Evolutionary conservation across 352 stramenopile species (phyloP).

Genomic region (Pythium folliculosum): DNA sequence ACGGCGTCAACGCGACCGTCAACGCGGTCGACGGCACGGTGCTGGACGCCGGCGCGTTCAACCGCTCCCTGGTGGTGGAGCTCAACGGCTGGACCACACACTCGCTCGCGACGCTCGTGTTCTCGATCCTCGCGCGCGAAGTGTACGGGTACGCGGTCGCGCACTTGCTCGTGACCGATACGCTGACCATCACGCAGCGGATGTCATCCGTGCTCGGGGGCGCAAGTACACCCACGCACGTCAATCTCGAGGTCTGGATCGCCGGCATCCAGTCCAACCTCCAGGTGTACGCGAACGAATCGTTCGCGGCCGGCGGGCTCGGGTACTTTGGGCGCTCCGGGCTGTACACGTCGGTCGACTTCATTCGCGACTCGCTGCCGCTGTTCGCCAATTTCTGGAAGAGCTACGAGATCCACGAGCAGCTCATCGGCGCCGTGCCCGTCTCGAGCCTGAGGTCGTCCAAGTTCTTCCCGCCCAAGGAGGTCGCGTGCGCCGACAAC

Average conservation of each 20-base stretch:
- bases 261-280: constrained; percentile 37
- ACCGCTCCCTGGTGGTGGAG: constrained; percentile 37
- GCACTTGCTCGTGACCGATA: constrained; percentile 24
- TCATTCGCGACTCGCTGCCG: constrained; percentile 25
- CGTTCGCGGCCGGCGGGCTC: constrained; percentile 35
- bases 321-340: constrained; percentile 49
- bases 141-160: constrained; percentile 40
- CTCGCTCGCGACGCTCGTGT: constrained; percentile 35
- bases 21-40: constrained; percentile 21
- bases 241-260: constrained; percentile 63
- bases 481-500: constrained; percentile 32
- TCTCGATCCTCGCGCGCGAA: constrained; percentile 53
- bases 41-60: constrained; percentile 16
- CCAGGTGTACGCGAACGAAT: constrained; percentile 53
- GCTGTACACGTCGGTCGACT: constrained; percentile 48
- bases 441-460: constrained; percentile 33
- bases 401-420: constrained; percentile 44
- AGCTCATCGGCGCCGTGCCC: constrained; percentile 37
- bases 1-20: constrained; percentile 27
- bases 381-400: constrained; percentile 57
- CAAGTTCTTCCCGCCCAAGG: constrained; percentile 36
- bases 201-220: constrained; percentile 39
- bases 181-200: constrained; percentile 28
- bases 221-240: constrained; percentile 51
- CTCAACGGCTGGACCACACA: constrained; percentile 51